These are phyloP conservation scores for Tulasnella sp. DNA, from an alignment of 768 basidiomycete species.

Conservation along the genomic window DNA sequence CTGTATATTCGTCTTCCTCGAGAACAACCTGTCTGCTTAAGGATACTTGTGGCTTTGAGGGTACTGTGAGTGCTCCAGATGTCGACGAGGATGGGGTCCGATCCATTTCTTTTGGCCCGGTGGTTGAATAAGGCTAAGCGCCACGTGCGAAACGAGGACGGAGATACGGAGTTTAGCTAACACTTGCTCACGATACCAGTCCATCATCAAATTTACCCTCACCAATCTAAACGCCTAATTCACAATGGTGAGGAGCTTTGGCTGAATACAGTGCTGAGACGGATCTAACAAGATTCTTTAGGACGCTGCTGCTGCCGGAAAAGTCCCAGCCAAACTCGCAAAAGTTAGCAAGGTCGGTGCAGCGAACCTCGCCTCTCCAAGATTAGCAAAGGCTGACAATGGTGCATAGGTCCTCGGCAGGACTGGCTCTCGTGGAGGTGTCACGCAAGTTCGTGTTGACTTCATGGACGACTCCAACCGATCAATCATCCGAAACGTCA, in stretches of 20 bases:
- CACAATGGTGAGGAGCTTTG: conserved; percentile 22
- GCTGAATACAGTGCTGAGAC: neutral
- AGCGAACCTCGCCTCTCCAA: conserved; percentile 14
- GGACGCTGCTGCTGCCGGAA: conserved; percentile 44
- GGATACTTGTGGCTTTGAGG: conserved; percentile 26
- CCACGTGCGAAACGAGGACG: neutral
- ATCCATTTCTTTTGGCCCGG: conserved; percentile 16
- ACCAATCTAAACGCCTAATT: neutral
- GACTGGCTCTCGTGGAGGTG: conserved; percentile 98
- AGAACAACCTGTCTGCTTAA: conserved; percentile 29
- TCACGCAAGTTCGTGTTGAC: conserved; percentile 98
- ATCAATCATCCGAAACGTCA: conserved; percentile 98
- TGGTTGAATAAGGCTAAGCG: conserved; percentile 7
- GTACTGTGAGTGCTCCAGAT: conserved; percentile 19
- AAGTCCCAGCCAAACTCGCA: conserved; percentile 94
- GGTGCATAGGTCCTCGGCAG: conserved; percentile 82
- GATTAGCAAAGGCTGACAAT: neutral
- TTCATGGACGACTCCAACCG: conserved; percentile 97
- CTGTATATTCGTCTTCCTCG: conserved; percentile 88
- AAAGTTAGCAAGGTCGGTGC: conserved; percentile 85
- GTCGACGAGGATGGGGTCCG: conserved; percentile 18
- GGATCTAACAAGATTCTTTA: neutral
- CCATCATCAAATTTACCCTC: conserved; percentile 27
- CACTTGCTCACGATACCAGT: conserved; percentile 19
- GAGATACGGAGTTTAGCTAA: conserved; percentile 19